Evolutionary conservation across 805 yeast genomes (phyloP).

Genomic region (Candida hispaniensis): DNA sequence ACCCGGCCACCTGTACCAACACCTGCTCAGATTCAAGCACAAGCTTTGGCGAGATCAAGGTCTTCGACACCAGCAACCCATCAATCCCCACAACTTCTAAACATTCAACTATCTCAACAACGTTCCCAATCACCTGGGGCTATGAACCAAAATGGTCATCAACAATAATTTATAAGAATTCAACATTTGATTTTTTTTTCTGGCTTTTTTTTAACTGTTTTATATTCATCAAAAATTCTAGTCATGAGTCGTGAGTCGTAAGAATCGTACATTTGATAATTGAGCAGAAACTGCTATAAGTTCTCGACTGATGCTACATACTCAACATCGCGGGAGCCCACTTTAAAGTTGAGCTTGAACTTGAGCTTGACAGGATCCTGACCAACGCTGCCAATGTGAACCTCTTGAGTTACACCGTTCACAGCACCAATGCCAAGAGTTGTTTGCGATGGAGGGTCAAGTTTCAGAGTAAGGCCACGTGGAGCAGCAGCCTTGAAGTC

Average conservation of each 20-base stretch:
- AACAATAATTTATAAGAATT: background rate
- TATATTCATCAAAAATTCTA: too few species aligned
- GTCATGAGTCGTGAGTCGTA: too few species aligned
- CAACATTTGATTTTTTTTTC: too few species aligned
- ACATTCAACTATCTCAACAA: constrained; percentile 12
- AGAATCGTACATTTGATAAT: too few species aligned
- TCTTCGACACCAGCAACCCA: constrained; percentile 16
- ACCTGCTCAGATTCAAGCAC: constrained; percentile 2
- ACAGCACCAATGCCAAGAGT: constrained; percentile 38
- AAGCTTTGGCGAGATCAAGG: constrained; percentile 8
- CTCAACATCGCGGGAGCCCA: constrained; percentile 39
- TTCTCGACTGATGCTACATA: constrained; percentile 45
- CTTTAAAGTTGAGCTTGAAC: constrained; percentile 55
- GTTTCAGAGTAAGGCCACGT: constrained; percentile 43
- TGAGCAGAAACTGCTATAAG: constrained; percentile 9
- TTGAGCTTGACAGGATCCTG: constrained; percentile 54
- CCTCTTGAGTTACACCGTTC: constrained; percentile 45
- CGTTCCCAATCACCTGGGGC: constrained; percentile 12
- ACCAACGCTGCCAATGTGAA: constrained; percentile 22
- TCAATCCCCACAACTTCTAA: constrained; percentile 16
- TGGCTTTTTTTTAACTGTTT: too few species aligned
- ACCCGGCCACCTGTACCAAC: constrained; percentile 5
- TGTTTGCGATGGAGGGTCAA: constrained; percentile 53
- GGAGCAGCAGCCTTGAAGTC: constrained; percentile 65
- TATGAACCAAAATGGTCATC: constrained; percentile 14